Evolutionary conservation across 371 early-diverging fungal species (phyloP).

Genomic region (Funneliformis caledonium): DNA sequence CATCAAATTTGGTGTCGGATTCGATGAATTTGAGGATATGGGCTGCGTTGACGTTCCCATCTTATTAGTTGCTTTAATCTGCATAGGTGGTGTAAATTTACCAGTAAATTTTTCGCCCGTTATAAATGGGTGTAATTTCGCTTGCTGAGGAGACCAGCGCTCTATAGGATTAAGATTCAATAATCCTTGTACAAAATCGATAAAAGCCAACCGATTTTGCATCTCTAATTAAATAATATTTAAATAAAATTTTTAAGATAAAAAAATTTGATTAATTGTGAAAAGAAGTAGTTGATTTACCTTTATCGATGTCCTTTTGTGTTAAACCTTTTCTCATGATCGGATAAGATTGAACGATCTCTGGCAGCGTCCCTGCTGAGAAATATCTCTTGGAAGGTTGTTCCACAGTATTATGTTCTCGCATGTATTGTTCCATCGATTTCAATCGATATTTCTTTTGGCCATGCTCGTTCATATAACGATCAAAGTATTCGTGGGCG

Average conservation of each 20-base stretch:
- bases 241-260: neutral
- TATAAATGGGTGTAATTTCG: slow-evolving; percentile 92
- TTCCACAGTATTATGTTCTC: slow-evolving; percentile 73
- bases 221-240: slow-evolving; percentile 57
- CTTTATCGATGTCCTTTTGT: slow-evolving; percentile 71
- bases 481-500: slow-evolving; percentile 73
- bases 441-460: slow-evolving; percentile 72
- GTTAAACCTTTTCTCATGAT: slow-evolving; percentile 66
- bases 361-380: slow-evolving; percentile 72
- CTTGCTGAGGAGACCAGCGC: slow-evolving; percentile 94
- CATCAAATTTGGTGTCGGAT: neutral
- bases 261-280: neutral
- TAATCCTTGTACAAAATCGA: slow-evolving; percentile 89
- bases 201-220: slow-evolving; percentile 66
- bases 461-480: slow-evolving; percentile 44
- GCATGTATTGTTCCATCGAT: slow-evolving; percentile 79
- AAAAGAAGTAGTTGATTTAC: slow-evolving; percentile 42
- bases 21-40: neutral
- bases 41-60: neutral
- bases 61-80: slow-evolving; percentile 27
- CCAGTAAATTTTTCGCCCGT: slow-evolving; percentile 81
- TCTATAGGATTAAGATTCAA: slow-evolving; percentile 88
- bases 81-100: slow-evolving; percentile 57
- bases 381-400: slow-evolving; percentile 90
- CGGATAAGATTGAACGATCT: slow-evolving; percentile 82